Conservation (phyloP, 768 basidiomycete species). For the Mycena olivaceomarginata region DNA sequence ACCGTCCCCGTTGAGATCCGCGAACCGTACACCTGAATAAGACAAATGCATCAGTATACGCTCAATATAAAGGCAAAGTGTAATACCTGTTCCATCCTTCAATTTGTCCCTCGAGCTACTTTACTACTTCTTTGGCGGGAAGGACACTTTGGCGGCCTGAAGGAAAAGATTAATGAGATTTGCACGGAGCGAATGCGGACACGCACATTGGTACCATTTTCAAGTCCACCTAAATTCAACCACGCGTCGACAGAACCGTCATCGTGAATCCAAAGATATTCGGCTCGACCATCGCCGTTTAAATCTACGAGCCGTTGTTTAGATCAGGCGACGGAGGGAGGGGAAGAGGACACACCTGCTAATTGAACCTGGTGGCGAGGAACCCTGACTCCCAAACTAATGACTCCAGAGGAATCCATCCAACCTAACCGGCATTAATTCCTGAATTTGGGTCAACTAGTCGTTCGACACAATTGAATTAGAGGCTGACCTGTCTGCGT, state of each 20-base stretch:
- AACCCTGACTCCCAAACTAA: neutral
- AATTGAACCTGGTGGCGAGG: constrained; percentile 22
- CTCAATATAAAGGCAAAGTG: too few species aligned
- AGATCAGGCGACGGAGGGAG: neutral
- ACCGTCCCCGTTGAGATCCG: constrained; percentile 23
- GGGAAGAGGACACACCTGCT: neutral
- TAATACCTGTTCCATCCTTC: constrained; percentile 11
- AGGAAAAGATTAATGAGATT: neutral
- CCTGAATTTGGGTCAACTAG: constrained; percentile 7
- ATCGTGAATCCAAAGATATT: constrained; percentile 26
- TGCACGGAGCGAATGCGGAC: neutral
- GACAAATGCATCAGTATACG: neutral
- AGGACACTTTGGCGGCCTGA: constrained; percentile 25
- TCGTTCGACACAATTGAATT: too few species aligned
- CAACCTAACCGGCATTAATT: constrained; percentile 14
- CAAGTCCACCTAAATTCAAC: constrained; percentile 15
- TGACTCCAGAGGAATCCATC: constrained; percentile 17
- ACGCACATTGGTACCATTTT: constrained; percentile 18
- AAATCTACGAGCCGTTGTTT: neutral
- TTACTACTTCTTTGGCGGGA: too few species aligned
- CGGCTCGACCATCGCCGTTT: constrained; percentile 18
- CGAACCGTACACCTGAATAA: constrained; percentile 18
- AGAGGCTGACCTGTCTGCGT: constrained; percentile 4
- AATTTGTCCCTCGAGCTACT: neutral
- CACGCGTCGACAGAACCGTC: constrained; percentile 30